Conservation (phyloP, 2,329 filamentous ascomycete genomes). For the Pseudogymnoascus sp. region DNA sequence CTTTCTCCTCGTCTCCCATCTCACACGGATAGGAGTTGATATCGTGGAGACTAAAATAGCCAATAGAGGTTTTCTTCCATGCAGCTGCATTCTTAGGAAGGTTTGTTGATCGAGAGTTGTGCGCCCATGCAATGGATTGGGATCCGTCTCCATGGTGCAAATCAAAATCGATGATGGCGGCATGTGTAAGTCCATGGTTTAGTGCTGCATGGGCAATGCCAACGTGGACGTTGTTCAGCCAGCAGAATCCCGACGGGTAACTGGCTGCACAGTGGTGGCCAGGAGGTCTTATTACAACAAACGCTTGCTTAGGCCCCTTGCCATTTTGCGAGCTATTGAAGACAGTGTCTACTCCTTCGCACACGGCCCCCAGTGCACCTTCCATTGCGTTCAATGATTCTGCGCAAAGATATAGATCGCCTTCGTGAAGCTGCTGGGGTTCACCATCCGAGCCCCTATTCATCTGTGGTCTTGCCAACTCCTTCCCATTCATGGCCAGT, state of each 20-base stretch:
- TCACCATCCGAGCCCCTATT: slow-evolving; percentile 40
- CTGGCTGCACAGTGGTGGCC: slow-evolving; percentile 91
- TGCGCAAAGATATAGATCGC: slow-evolving; percentile 82
- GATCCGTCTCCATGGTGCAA: slow-evolving; percentile 93
- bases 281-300: slow-evolving; percentile 86
- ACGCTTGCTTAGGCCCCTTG: slow-evolving; percentile 63
- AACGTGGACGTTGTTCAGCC: slow-evolving; percentile 97
- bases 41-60: slow-evolving; percentile 94
- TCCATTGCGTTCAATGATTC: slow-evolving; percentile 85
- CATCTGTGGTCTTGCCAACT: slow-evolving; percentile 64
- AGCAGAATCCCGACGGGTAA: slow-evolving; percentile 92
- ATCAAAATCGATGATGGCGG: slow-evolving; percentile 88
- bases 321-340: slow-evolving; percentile 47
- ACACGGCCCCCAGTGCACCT: slow-evolving; percentile 84
- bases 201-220: slow-evolving; percentile 87
- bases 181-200: slow-evolving; percentile 80
- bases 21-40: slow-evolving; percentile 99
- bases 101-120: slow-evolving; percentile 63
- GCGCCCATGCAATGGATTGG: slow-evolving; percentile 85
- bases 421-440: slow-evolving; percentile 62
- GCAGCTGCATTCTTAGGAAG: slow-evolving; percentile 62
- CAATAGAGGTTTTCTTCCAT: slow-evolving; percentile 80
- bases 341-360: slow-evolving; percentile 83
- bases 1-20: slow-evolving; percentile 83
- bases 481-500: slow-evolving; percentile 68